Base-by-base conservation (phyloP, 768 basidiomycete genomes). In the Boletus speciosus region DNA sequence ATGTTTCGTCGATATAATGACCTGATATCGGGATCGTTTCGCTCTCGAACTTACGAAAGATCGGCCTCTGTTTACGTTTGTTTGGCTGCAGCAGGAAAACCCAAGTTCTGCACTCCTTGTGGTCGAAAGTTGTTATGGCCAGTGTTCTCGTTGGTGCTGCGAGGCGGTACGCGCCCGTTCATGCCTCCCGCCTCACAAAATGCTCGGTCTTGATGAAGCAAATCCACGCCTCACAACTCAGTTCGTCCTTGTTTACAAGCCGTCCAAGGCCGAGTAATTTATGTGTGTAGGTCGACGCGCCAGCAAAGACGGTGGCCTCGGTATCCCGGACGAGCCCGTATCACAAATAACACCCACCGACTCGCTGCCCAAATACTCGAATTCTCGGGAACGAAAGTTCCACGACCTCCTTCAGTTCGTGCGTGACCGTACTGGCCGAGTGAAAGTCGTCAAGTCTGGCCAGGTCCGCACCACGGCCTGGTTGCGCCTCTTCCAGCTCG, bases 401-500 rank as follows among this genome's bases (percentile, higher is more conserved):
- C 21, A 57, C 6, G 29, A 63, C 12, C 59, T 59, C 5, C 50
- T 70, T 2, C 55, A 70, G 54, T 70, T 68, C 31, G 61, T 70
- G 31, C 55, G 49, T 25, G 61, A 71, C 41, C 68, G 66, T 16
- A 68, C 65, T 1, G 70, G 69, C 21, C 61, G 61, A 25, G 50
- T 59, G n/a, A 72, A 62, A 23, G 60, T 61, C 23, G 51, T 66
- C 54, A 68, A 66, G 46, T 59, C 61, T 34, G 69, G 66, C 3
- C 69, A 73, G 54, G 75, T 83, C 37, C 71, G 77, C 37, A 68
- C 77, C 32, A 71, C 73, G 14, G 73, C 77, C 2, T 84, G 82
- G 81, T 56, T 74, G 23, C 74, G 79, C 32, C 68, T 84, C 15
- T 71, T 85, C 29, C 72, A 75, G 52, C 73, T 84, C 41, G 80